Evolutionary conservation across 164 flowering plant genomes (phyloP).

Genomic region (Kalanchoe fedtschenkoi): DNA sequence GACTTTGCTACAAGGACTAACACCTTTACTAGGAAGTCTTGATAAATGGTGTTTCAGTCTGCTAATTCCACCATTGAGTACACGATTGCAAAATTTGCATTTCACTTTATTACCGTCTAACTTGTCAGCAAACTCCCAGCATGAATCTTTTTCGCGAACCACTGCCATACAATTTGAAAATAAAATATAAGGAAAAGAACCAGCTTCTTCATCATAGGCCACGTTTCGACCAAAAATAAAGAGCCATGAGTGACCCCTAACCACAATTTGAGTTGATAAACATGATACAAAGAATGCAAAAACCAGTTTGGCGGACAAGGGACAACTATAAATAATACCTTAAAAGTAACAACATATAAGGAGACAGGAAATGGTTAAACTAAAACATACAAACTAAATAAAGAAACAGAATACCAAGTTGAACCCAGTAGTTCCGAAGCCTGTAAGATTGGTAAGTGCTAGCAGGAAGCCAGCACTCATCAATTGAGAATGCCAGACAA

Average conservation of each 20-base stretch:
- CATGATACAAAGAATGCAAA: too few species aligned
- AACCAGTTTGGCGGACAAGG: too few species aligned
- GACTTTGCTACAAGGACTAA: constrained; percentile 84
- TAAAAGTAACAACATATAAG: too few species aligned
- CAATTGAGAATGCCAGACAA: too few species aligned
- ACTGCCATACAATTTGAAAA: constrained; percentile 26
- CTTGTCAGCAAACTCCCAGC: constrained; percentile 95
- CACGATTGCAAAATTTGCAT: constrained; percentile 72
- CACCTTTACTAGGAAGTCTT: constrained; percentile 88
- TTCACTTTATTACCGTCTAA: constrained; percentile 86
- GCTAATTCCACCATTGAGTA: constrained; percentile 85
- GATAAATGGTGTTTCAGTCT: constrained; percentile 89
- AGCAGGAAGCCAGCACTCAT: too few species aligned
- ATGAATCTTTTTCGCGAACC: constrained; percentile 91
- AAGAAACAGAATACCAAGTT: too few species aligned
- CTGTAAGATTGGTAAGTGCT: too few species aligned
- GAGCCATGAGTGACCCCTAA: not conserved
- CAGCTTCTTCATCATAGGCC: not conserved
- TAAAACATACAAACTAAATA: too few species aligned
- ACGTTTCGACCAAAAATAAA: not conserved
- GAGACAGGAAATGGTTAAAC: too few species aligned
- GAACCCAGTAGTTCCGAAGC: too few species aligned
- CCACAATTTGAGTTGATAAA: not conserved
- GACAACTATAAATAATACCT: too few species aligned
- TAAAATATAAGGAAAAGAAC: not conserved